Evolutionary conservation across 163 green algal genomes (phyloP).

Genomic region (Trebouxiophyceae sp.): DNA sequence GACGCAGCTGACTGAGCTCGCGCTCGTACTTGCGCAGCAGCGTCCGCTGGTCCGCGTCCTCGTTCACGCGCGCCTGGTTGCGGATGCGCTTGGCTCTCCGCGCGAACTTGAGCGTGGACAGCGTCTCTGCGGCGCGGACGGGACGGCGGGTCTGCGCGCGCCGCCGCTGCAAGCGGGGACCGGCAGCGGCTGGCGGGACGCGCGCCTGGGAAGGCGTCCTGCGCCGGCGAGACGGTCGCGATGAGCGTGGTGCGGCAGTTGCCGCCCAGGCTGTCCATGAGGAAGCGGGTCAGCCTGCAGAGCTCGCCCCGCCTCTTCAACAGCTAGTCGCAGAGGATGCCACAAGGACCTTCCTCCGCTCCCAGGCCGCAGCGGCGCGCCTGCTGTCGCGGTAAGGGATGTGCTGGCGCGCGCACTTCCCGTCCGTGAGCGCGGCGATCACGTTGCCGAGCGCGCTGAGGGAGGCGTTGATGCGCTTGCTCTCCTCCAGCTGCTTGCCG

Average conservation of each 20-base stretch:
- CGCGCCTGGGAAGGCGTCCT: slow-evolving; percentile 63
- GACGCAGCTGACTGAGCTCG: slow-evolving; percentile 79
- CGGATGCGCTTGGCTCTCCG: slow-evolving; percentile 90
- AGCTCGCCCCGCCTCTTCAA: too few relatives aligned
- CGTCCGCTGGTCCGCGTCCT: slow-evolving; percentile 91
- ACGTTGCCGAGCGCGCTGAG: slow-evolving; percentile 92
- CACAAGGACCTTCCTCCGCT: too few relatives aligned
- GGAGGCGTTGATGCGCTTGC: slow-evolving; percentile 96
- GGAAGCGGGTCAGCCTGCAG: slow-evolving; percentile 90
- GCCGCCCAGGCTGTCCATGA: slow-evolving; percentile 91
- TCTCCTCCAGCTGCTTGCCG: slow-evolving; percentile 81
- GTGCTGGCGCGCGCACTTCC: slow-evolving; percentile 33
- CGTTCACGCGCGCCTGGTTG: slow-evolving; percentile 88
- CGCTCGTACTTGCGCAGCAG: slow-evolving; percentile 87
- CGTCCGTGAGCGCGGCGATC: slow-evolving; percentile 87
- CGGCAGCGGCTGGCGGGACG: background rate
- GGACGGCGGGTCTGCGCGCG: background rate
- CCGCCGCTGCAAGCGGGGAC: background rate
- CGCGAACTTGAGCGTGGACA: slow-evolving; percentile 94
- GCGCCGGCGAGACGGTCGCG: slow-evolving; percentile 68
- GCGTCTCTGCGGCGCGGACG: slow-evolving; percentile 49
- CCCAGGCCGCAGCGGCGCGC: too few relatives aligned
- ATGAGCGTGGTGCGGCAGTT: slow-evolving; percentile 98
- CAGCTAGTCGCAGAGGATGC: too few relatives aligned
- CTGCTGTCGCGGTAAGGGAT: slow-evolving; percentile 84